A percentile compares a stretch with the other conserved stretches of the same genome.
Evolutionary conservation across 192 early-diverging fungal species (phyloP).

Genomic region (Cladochytrium replicatum): DNA sequence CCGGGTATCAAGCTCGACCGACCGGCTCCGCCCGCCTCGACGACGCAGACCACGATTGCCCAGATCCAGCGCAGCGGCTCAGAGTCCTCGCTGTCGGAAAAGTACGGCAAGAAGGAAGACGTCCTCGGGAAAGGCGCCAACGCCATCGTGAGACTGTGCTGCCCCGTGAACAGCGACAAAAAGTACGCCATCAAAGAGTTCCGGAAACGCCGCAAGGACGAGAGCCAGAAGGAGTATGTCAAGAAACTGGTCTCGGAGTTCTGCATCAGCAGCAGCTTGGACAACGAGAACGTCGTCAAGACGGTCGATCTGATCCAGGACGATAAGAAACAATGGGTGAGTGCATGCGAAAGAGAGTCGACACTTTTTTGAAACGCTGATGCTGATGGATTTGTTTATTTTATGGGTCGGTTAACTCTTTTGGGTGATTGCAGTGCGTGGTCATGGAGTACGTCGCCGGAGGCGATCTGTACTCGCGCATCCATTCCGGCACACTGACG

Average conservation of each 20-base stretch:
- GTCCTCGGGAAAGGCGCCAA: slow-evolving; percentile 83
- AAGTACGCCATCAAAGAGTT: slow-evolving; percentile 92
- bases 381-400: background rate
- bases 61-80: slow-evolving; percentile 15
- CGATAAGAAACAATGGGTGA: slow-evolving; percentile 52
- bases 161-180: slow-evolving; percentile 41
- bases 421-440: slow-evolving; percentile 42
- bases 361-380: slow-evolving; percentile 22
- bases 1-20: slow-evolving; percentile 1
- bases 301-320: slow-evolving; percentile 93
- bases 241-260: slow-evolving; percentile 95
- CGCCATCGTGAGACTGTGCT: slow-evolving; percentile 77
- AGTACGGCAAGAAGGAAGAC: slow-evolving; percentile 71
- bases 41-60: too few species aligned
- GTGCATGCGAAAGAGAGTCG: slow-evolving; percentile 19
- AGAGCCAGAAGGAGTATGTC: slow-evolving; percentile 85
- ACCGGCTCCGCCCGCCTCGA: background rate
- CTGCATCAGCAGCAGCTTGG: slow-evolving; percentile 85
- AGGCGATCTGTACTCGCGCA: slow-evolving; percentile 80
- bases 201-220: slow-evolving; percentile 72
- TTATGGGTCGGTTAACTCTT: too few species aligned
- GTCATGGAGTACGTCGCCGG: slow-evolving; percentile 94
- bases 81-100: slow-evolving; percentile 46
- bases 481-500: slow-evolving; percentile 65
- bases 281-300: slow-evolving; percentile 84